Base-by-base conservation (phyloP, 2,329 filamentous ascomycete species). In the Colletotrichum sp. region DNA sequence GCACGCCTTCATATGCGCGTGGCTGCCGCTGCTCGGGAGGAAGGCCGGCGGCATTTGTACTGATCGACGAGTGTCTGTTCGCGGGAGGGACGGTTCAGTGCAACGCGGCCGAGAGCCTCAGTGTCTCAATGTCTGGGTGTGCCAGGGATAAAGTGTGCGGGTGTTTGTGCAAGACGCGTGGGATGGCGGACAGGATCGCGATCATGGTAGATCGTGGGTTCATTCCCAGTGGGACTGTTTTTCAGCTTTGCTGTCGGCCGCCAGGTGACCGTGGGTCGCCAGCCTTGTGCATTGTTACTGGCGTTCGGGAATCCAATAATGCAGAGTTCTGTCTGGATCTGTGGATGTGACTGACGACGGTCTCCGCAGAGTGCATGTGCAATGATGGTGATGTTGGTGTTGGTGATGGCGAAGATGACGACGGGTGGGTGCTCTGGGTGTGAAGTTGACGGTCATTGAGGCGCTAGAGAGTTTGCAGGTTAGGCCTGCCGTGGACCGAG, bases 161-260 rank as follows among this genome's bases (percentile, higher is more conserved):
- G 61, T 55, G 72, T 39, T 34, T 55, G 61, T 52, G 27, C 36
- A 67, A 34, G n/a, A 44, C 39, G 57, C 44, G 44, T 34, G 63
- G 72, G 28, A 44, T 39, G 67, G 32, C 59, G 44, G 39, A 27
- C 57, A 34, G 57, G 44, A 73, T 75, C 70, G 69, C 57, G 69
- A 75, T 75, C 32, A 73, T 48, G 71, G 69, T 63, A 57, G 68
- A 75, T 72, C 60, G 60, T 52, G 68, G 67, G 60, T 66, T 75
- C 36, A 65, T 55, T 22, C 60, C 25, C 7, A 27, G 44, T 55
- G 65, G 57, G 66, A 48, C 34, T 69, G 4, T 63, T 25, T 52
- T 34, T 27, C 48, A 15, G 22, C 25, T 63, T 6, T 19, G 6
- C 44, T n/a, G n/a, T 60, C 34, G 19, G 66, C 32, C 9, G 32